Percentiles rank a stretch among this genome's conserved stretches.
Conservation (phyloP, 371 early-diverging fungal species). For the Mortierella sp. region DNA sequence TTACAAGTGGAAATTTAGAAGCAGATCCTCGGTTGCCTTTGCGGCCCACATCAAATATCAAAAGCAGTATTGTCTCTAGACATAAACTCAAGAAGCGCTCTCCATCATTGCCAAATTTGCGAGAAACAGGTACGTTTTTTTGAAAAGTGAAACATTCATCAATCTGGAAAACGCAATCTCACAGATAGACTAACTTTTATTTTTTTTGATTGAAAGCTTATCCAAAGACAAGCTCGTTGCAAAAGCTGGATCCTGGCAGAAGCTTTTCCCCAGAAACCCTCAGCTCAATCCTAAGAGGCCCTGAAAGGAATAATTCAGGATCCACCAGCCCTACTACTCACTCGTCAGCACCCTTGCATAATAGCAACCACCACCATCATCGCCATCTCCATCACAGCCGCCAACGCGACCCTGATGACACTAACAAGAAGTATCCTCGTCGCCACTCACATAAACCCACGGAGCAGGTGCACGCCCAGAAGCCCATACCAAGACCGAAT, state of each 20-base stretch:
- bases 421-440: background rate
- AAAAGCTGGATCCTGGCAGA: background rate
- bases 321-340: background rate
- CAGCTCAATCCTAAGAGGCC: background rate
- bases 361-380: constrained; percentile 9
- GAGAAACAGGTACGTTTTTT: constrained; percentile 22
- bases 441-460: constrained; percentile 19
- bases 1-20: background rate
- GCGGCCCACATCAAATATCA: constrained; percentile 4
- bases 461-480: constrained; percentile 3
- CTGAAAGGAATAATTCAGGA: background rate
- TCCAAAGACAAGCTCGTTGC: background rate
- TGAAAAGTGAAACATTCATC: background rate
- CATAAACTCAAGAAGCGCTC: constrained; percentile 16
- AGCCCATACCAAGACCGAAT: constrained; percentile 10
- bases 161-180: too few relatives aligned
- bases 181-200: background rate
- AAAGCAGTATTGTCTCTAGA: background rate
- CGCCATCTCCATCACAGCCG: constrained; percentile 1
- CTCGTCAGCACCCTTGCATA: background rate
- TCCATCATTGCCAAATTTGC: constrained; percentile 26
- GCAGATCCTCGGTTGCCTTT: constrained; percentile 16
- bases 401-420: background rate
- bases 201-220: background rate
- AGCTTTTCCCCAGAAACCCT: background rate